Conservation (phyloP, 2,329 filamentous ascomycete species). For the Ophiostoma ips region DNA sequence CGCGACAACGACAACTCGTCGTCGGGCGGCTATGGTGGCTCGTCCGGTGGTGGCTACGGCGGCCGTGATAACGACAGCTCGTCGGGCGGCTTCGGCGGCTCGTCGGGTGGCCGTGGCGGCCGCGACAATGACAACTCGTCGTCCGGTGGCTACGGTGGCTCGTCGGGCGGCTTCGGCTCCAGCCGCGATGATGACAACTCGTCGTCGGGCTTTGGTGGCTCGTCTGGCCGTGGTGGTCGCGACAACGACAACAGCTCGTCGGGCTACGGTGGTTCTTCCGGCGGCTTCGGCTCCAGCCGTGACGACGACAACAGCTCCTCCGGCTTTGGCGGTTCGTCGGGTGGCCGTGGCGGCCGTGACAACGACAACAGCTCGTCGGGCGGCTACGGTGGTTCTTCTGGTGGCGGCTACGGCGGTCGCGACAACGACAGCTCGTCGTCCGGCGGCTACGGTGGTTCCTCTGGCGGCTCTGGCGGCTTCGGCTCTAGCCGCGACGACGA, state of each 20-base stretch:
- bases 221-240: conserved; percentile 6
- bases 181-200: not conserved
- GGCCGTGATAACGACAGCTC: conserved; percentile 22
- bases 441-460: conserved; percentile 6
- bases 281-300: conserved; percentile 11
- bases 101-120: conserved; percentile 10
- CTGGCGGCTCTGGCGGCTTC: conserved; percentile 7
- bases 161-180: not conserved
- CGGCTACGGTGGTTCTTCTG: not conserved
- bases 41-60: not conserved
- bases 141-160: conserved; percentile 9
- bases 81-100: conserved; percentile 12
- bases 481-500: conserved; percentile 2
- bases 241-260: conserved; percentile 14
- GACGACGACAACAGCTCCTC: conserved; percentile 12
- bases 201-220: conserved; percentile 11
- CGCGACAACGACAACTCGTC: conserved; percentile 4
- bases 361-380: conserved; percentile 9
- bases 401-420: not conserved
- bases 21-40: conserved; percentile 10
- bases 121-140: not conserved
- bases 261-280: conserved; percentile 10
- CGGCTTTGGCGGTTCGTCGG: not conserved
- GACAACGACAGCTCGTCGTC: conserved; percentile 2
- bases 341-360: conserved; percentile 3